phyloP scores from a whole-genome alignment of 2,329 filamentous ascomycete species.

The Bipolaris gigantea region DNA sequence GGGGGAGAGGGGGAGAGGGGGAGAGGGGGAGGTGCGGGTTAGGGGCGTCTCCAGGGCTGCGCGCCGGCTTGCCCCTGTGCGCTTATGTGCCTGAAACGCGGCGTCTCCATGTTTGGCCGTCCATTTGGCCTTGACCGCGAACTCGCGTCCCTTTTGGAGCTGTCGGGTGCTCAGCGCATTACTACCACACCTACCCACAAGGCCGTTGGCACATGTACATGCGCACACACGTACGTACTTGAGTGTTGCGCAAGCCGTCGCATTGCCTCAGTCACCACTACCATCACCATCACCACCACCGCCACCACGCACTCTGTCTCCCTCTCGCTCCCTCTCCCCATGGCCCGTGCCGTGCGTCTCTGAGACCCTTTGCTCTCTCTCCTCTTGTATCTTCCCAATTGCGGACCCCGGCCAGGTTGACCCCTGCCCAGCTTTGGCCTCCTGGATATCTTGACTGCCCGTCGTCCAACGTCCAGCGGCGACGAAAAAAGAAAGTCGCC shows the following conservation, averaged over 20 bases:
- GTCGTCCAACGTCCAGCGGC: constrained; percentile 7
- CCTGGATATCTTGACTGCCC: constrained; percentile 7
- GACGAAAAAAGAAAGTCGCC: background rate
- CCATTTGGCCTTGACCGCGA: constrained; percentile 6
- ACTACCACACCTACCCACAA: background rate
- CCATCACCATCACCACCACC: too few species aligned
- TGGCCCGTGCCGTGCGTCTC: constrained; percentile 10
- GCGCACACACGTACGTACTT: background rate
- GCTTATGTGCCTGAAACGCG: constrained; percentile 16
- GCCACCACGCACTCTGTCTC: background rate
- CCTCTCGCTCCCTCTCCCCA: constrained; percentile 2
- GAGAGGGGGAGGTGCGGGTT: background rate
- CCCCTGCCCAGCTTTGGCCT: constrained; percentile 12
- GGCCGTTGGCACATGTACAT: background rate
- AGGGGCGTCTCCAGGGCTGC: background rate
- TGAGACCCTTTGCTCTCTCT: constrained; percentile 11
- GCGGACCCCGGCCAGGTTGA: constrained; percentile 7
- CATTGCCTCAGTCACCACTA: constrained; percentile 9
- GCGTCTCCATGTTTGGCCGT: constrained; percentile 3
- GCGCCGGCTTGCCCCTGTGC: background rate
- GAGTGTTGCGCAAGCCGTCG: constrained; percentile 2
- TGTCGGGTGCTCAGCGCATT: constrained; percentile 12
- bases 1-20: background rate
- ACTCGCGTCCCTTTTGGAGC: background rate
- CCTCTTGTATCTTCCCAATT: background rate